phyloP scores from a whole-genome alignment of 805 yeast genomes.

The Starmera caribaea region DNA sequence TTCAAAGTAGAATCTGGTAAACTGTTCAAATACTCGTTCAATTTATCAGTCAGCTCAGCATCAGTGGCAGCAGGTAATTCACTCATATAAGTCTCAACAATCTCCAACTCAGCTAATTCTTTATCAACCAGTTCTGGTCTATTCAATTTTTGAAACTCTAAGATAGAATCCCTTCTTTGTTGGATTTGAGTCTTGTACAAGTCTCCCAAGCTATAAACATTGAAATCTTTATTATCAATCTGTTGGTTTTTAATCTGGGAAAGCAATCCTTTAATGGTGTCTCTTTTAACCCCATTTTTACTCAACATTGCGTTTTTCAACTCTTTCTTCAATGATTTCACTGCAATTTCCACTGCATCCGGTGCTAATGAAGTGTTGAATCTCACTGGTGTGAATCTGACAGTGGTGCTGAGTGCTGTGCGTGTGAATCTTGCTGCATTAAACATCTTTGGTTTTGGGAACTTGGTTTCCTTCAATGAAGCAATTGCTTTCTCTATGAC shows the following conservation, averaged over 20 bases:
- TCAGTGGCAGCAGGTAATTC: conserved; percentile 39
- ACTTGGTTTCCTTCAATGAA: too few relatives aligned
- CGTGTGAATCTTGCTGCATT: too few relatives aligned
- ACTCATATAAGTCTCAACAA: conserved; percentile 30
- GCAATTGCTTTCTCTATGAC: too few relatives aligned
- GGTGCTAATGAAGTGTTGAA: conserved; percentile 19
- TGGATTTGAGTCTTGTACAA: conserved; percentile 33
- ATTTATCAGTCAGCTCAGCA: conserved; percentile 29
- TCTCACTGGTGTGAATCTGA: conserved; percentile 11
- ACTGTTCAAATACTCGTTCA: conserved; percentile 15
- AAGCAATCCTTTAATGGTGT: conserved; percentile 33
- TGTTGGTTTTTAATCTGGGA: conserved; percentile 35
- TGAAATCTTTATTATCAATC: conserved; percentile 26
- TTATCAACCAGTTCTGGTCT: conserved; percentile 46
- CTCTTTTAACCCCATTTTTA: conserved; percentile 31
- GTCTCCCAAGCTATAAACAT: conserved; percentile 27
- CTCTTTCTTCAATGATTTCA: conserved; percentile 27
- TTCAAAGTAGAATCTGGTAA: conserved; percentile 5
- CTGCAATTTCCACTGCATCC: conserved; percentile 25
- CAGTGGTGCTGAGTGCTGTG: neutral
- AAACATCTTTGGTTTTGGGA: too few relatives aligned
- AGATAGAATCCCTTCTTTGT: conserved; percentile 40
- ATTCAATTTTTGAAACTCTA: conserved; percentile 33
- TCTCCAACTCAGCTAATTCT: conserved; percentile 35
- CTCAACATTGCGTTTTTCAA: conserved; percentile 39